Base-by-base conservation (phyloP, 2,329 filamentous ascomycete genomes). In the Rhinocladiella similis region DNA sequence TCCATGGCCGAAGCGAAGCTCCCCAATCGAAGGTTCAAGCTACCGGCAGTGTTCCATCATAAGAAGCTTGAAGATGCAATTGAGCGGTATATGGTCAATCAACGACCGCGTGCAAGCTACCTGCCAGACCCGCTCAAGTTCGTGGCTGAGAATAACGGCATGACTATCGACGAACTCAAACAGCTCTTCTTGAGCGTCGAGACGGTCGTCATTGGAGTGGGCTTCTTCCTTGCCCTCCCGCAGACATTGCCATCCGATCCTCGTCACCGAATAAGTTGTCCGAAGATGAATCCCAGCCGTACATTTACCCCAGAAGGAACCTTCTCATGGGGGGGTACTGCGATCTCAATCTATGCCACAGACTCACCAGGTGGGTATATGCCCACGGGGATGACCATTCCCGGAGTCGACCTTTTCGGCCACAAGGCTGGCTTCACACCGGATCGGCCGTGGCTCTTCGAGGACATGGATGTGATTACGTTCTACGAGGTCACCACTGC, bases 101-200 rank as follows among this genome's bases (percentile, higher is more conserved):
- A 85, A 59, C 78, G 84, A 2, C 76, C 79, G 0, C 77, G 82
- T 42, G 84, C 84, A 0, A 78, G 82, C 0, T 87, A 84, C 64
- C 73, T 87, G 0, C 84, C 84, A 0, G 80, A 82, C 59, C 86
- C 86, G 56, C 73, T 85, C 25, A 73, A 79, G 1, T 87, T 86
- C 50, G 66, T 74, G 5, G 78, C 79, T 1, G 75, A 75, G 56
- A 81, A 80, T 66, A 82, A 82, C 59, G 80, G 77, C 3, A 75
- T 83, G 53, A 67, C 63, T 4, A 18, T 25, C 6, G 16, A 38
- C 10, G 49, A 81, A 50, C 70, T 82, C 3, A 75, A 79, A 45
- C 69, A 77, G 1, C 80, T 81, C 38, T 78, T 79, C 59, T 70
- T 81, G 9, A 77, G 68, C 1, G 75, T 75, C 33, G 72, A 73